phyloP scores from a whole-genome alignment of 228 moss, liverwort and hornwort species.

The Sphagnum fallax region DNA sequence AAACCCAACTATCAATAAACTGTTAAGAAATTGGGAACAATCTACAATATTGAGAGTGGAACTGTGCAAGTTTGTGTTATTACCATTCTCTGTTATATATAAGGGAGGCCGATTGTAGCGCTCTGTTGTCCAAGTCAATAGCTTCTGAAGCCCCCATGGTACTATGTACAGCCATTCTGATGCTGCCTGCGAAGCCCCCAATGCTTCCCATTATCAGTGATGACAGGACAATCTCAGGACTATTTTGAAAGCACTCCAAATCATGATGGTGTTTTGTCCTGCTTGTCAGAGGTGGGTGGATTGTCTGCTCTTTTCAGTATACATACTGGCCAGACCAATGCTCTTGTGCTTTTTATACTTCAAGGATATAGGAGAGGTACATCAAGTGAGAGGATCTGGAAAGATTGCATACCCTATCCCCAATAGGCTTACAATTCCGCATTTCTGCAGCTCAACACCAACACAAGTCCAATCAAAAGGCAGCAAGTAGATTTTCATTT shows the following conservation, averaged over 20 bases:
- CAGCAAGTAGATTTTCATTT: background rate
- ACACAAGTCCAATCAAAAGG: background rate
- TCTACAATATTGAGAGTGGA: background rate
- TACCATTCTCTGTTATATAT: conserved; percentile 64
- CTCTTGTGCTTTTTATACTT: background rate
- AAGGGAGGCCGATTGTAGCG: conserved; percentile 50
- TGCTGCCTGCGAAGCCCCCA: conserved; percentile 39
- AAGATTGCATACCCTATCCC: conserved; percentile 32
- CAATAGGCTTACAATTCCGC: conserved; percentile 48
- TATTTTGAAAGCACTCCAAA: background rate
- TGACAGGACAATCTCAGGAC: background rate
- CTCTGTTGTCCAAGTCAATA: conserved; percentile 38
- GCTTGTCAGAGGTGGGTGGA: background rate
- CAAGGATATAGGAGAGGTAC: background rate
- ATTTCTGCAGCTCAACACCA: conserved; percentile 27
- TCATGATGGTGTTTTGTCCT: background rate
- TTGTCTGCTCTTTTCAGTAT: background rate
- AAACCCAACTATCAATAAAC: background rate
- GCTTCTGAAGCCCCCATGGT: conserved; percentile 56
- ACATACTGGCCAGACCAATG: background rate
- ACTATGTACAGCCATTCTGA: conserved; percentile 61
- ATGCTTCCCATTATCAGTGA: background rate
- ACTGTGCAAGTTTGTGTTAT: background rate
- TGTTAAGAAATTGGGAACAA: too few relatives aligned
- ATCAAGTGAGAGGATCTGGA: conserved; percentile 1